phyloP scores from a whole-genome alignment of 78 protist species.

The Monosiga brevicollis region DNA sequence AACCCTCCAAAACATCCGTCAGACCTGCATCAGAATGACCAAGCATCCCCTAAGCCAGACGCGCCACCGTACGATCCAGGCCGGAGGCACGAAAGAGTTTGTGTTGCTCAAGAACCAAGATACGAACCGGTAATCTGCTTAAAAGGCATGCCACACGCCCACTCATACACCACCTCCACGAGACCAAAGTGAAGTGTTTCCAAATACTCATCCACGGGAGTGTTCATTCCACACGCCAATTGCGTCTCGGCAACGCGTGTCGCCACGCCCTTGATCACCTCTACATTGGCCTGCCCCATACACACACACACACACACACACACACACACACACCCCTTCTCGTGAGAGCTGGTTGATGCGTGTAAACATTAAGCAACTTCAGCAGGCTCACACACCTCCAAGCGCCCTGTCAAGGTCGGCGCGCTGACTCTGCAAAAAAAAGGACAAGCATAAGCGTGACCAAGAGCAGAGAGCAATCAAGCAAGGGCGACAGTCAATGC shows the following conservation, averaged over 20 bases:
- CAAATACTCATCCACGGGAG: slow-evolving; percentile 1
- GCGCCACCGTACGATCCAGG: not conserved
- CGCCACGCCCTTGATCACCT: not conserved
- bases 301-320: not conserved
- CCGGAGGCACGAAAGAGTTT: not conserved
- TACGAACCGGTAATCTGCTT: not conserved
- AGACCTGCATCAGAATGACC: slow-evolving; percentile 39
- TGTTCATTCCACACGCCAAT: slow-evolving; percentile 33
- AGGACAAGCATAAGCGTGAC: no score
- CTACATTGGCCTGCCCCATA: not conserved
- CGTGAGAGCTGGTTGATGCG: no score
- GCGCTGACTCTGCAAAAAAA: not conserved
- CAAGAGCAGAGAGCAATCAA: no score
- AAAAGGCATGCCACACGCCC: slow-evolving; percentile 70
- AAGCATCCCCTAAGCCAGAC: not conserved
- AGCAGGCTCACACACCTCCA: no score
- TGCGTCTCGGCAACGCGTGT: slow-evolving; percentile 3
- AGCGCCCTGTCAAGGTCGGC: not conserved
- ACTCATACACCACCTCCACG: slow-evolving; percentile 71
- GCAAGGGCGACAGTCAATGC: no score
- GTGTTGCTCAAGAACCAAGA: not conserved
- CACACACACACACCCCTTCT: slow-evolving; percentile 7
- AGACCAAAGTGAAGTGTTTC: slow-evolving; percentile 24
- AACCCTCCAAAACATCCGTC: slow-evolving; percentile 73
- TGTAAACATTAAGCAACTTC: no score